phyloP scores from a whole-genome alignment of 768 basidiomycete species.

The Lyophyllum semitale region DNA sequence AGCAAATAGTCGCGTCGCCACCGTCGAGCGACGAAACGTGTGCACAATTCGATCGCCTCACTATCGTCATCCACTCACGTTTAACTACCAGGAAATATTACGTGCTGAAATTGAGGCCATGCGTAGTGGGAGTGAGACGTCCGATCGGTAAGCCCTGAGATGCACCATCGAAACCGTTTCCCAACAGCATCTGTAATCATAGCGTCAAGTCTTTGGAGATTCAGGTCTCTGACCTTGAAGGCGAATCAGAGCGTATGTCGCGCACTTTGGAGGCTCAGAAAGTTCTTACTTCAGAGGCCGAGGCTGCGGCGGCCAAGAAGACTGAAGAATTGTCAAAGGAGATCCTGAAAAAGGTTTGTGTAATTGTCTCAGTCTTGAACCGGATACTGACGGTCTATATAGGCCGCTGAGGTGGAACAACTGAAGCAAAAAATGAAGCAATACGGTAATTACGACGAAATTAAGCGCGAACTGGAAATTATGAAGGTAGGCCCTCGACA shows the following conservation, averaged over 20 bases:
- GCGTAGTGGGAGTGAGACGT: constrained; percentile 73
- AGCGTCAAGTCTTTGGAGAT: constrained; percentile 75
- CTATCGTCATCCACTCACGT: background rate
- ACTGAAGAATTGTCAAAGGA: constrained; percentile 64
- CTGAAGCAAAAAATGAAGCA: constrained; percentile 70
- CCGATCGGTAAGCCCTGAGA: constrained; percentile 60
- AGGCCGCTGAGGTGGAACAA: constrained; percentile 68
- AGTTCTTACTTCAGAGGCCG: constrained; percentile 43
- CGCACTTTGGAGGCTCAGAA: constrained; percentile 67
- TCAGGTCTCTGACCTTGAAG: constrained; percentile 76
- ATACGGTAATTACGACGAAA: constrained; percentile 90
- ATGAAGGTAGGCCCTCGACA: constrained; percentile 78
- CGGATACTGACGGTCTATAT: constrained; percentile 1
- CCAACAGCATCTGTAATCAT: constrained; percentile 1
- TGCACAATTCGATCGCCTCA: constrained; percentile 17
- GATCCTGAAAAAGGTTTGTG: constrained; percentile 50
- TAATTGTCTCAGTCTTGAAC: background rate
- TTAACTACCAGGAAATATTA: constrained; percentile 72
- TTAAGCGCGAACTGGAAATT: constrained; percentile 97
- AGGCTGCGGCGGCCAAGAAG: constrained; percentile 49
- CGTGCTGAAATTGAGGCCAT: constrained; percentile 94
- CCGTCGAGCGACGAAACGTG: constrained; percentile 92
- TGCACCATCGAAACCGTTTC: background rate
- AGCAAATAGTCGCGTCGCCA: constrained; percentile 91
- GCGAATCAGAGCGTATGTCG: constrained; percentile 71